Conservation (phyloP, 169 alveolate genomes). For the Toxoplasma gondii region DNA sequence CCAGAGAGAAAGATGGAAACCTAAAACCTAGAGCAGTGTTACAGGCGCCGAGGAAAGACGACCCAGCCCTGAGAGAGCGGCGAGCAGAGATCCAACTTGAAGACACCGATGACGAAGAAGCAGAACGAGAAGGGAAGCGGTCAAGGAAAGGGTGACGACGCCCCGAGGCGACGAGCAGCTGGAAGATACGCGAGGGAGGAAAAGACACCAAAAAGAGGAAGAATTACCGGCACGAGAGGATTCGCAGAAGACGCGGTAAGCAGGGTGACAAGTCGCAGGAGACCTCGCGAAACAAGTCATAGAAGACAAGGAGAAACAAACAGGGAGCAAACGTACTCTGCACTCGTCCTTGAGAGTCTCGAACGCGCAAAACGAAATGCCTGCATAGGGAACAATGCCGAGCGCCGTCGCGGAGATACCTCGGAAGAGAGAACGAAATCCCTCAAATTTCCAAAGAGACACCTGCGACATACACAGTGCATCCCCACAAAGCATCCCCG, state of each 20-base stretch:
- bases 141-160: background rate
- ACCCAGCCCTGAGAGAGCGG: no score
- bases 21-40: no score
- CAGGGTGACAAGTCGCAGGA: no score
- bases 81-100: no score
- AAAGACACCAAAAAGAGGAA: no score
- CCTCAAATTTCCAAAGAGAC: slow-evolving; percentile 37
- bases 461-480: background rate
- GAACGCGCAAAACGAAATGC: slow-evolving; percentile 47
- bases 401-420: slow-evolving; percentile 44
- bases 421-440: slow-evolving; percentile 17
- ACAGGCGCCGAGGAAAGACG: no score
- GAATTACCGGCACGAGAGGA: no score
- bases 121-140: background rate
- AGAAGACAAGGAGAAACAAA: background rate
- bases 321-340: background rate
- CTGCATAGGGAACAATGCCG: slow-evolving; percentile 64
- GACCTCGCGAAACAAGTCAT: background rate
- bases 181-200: no score
- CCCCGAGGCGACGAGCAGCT: no score
- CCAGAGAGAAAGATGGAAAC: no score
- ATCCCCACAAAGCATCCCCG: background rate
- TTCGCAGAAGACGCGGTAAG: no score
- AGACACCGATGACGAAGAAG: background rate
- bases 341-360: slow-evolving; percentile 29